Evolutionary conservation across 768 basidiomycete genomes (phyloP).

Genomic region (Tylopilus intermedius): DNA sequence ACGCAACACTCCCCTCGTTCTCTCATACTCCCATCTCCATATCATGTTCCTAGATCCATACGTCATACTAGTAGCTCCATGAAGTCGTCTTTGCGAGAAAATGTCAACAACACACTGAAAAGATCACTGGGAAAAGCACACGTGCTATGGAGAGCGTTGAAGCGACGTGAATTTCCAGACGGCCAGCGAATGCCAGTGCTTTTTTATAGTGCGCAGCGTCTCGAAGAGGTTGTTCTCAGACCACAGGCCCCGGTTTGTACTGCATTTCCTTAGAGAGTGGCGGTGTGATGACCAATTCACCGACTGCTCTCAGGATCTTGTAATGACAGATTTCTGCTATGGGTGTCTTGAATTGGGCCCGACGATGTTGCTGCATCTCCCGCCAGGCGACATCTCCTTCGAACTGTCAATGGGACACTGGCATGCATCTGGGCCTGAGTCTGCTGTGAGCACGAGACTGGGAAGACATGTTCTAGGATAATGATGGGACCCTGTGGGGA

Average conservation of each 20-base stretch:
- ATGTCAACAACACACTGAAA: conserved; percentile 18
- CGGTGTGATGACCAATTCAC: background rate
- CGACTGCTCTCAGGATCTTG: conserved; percentile 44
- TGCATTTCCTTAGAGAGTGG: no score
- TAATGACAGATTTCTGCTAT: conserved; percentile 84
- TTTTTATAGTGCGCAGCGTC: conserved; percentile 53
- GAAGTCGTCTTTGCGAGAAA: conserved; percentile 16
- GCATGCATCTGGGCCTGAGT: conserved; percentile 89
- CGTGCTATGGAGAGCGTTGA: conserved; percentile 22
- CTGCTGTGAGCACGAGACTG: conserved; percentile 57
- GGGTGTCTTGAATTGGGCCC: conserved; percentile 74
- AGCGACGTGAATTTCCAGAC: conserved; percentile 23
- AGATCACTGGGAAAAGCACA: conserved; percentile 27
- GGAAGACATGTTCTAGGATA: conserved; percentile 20
- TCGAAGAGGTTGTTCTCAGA: conserved; percentile 57
- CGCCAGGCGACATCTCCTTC: conserved; percentile 75
- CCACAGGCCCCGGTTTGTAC: conserved; percentile 47
- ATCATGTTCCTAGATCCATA: conserved; percentile 28
- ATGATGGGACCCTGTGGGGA: conserved; percentile 32
- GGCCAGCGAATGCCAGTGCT: conserved; percentile 54
- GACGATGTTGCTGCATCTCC: conserved; percentile 57
- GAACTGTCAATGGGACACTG: conserved; percentile 77
- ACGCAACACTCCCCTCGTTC: conserved; percentile 22
- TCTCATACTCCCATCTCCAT: conserved; percentile 30
- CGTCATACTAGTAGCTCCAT: conserved; percentile 13